phyloP scores from a whole-genome alignment of 208 protist species.

The Vickermania ingenoplastis region DNA sequence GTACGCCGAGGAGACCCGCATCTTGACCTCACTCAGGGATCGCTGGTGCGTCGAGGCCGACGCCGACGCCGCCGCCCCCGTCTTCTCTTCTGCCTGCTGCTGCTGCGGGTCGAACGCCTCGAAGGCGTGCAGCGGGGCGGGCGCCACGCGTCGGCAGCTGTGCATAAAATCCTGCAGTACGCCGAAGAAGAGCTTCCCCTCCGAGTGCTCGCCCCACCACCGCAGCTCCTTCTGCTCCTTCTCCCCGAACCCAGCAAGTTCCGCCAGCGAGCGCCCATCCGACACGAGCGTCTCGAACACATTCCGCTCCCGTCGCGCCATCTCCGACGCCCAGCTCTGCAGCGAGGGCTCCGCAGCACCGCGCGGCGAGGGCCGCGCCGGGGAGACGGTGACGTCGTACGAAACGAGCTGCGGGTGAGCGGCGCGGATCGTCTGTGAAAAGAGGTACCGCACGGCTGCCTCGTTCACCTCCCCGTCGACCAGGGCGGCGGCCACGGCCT shows the following conservation, averaged over 20 bases:
- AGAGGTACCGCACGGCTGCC: not conserved
- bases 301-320: not conserved
- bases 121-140: not conserved
- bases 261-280: not conserved
- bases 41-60: not conserved
- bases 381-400: slow-evolving; percentile 3
- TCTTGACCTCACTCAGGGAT: not conserved
- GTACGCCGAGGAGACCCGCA: not conserved
- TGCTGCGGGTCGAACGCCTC: not conserved
- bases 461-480: not conserved
- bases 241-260: not conserved
- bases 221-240: not conserved
- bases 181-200: not conserved
- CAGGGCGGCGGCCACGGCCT: not conserved
- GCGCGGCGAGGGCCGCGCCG: not conserved
- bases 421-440: slow-evolving; percentile 1
- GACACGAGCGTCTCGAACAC: not conserved
- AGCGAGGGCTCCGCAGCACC: not conserved
- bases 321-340: not conserved
- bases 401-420: slow-evolving; percentile 15
- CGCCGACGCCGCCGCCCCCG: not conserved
- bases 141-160: not conserved
- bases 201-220: not conserved
- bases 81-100: not conserved
- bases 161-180: not conserved